Evolutionary conservation across 129 eudicot genomes (phyloP).

Genomic region (Arctium lappa): DNA sequence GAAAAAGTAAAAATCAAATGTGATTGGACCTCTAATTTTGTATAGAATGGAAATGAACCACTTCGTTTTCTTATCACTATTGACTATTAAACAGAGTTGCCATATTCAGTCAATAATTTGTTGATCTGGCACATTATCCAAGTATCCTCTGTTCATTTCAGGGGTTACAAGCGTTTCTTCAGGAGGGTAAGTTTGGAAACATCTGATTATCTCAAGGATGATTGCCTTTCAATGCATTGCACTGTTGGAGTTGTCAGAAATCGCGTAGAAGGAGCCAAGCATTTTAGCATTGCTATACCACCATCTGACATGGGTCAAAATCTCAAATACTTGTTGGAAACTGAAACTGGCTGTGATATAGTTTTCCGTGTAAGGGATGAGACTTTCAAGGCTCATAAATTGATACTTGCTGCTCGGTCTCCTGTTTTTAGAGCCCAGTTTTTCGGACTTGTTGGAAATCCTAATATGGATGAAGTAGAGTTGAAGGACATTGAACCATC

Average conservation of each 20-base stretch:
- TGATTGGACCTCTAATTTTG: not conserved
- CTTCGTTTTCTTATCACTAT: not conserved
- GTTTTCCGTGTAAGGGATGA: constrained; percentile 58
- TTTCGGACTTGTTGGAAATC: constrained; percentile 83
- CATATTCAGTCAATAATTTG: constrained; percentile 1
- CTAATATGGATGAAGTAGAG: constrained; percentile 52
- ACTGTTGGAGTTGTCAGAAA: constrained; percentile 87
- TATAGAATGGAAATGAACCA: not conserved
- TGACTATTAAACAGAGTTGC: not conserved
- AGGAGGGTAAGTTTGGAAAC: constrained; percentile 58
- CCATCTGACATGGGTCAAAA: constrained; percentile 82
- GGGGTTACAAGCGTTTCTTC: constrained; percentile 94
- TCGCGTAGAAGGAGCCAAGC: constrained; percentile 82
- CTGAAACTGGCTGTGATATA: constrained; percentile 76
- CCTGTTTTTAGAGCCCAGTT: constrained; percentile 93
- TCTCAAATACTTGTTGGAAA: constrained; percentile 58
- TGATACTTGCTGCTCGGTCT: constrained; percentile 92
- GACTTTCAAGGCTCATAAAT: constrained; percentile 76
- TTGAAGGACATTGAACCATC: constrained; percentile 82
- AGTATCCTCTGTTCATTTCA: constrained; percentile 28
- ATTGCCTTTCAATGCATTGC: constrained; percentile 75
- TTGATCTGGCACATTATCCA: constrained; percentile 1
- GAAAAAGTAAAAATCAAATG: not conserved
- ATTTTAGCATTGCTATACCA: constrained; percentile 54
- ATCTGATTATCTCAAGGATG: constrained; percentile 71